Conservation (phyloP, 1,284 basidiomycete genomes). For the Mycena citricolor region DNA sequence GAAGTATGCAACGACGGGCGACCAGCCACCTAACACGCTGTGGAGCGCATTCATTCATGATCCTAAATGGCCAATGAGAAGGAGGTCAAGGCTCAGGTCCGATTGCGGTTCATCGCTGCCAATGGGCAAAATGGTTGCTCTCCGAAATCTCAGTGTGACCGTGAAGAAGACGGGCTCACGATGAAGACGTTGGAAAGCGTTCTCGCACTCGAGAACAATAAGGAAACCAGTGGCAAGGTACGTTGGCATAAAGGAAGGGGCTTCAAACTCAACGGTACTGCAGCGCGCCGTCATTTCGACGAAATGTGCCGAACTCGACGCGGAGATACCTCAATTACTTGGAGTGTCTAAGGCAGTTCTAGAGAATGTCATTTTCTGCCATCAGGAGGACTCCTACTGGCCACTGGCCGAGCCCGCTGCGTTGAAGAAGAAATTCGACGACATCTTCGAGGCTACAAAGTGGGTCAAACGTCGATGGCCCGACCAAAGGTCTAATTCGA, state of each 20-base stretch:
- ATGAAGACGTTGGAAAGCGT: conserved; percentile 99
- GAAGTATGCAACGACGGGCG: conserved; percentile 98
- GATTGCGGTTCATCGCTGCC: conserved; percentile 89
- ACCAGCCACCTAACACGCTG: conserved; percentile 96
- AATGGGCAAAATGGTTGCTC: conserved; percentile 91
- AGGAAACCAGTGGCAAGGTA: conserved; percentile 76
- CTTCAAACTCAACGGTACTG: no score
- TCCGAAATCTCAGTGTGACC: conserved; percentile 91
- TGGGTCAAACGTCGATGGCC: conserved; percentile 31
- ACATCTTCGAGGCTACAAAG: conserved; percentile 99
- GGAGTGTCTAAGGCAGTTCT: conserved; percentile 97
- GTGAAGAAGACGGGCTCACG: conserved; percentile 90
- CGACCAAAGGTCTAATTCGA: conserved; percentile 9
- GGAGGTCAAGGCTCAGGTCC: conserved; percentile 98
- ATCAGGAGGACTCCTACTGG: conserved; percentile 99
- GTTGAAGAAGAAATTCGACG: conserved; percentile 98
- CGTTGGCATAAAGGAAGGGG: no score
- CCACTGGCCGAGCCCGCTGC: conserved; percentile 89
- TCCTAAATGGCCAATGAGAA: conserved; percentile 98
- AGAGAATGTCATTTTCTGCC: conserved; percentile 99
- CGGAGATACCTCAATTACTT: conserved; percentile 89
- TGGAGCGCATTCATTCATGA: conserved; percentile 98
- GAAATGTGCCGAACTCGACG: conserved; percentile 95
- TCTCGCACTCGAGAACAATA: conserved; percentile 69
- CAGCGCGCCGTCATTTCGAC: conserved; percentile 85